Conservation (phyloP, 2,329 filamentous ascomycete genomes). For the Aspergillus aculeatinus region DNA sequence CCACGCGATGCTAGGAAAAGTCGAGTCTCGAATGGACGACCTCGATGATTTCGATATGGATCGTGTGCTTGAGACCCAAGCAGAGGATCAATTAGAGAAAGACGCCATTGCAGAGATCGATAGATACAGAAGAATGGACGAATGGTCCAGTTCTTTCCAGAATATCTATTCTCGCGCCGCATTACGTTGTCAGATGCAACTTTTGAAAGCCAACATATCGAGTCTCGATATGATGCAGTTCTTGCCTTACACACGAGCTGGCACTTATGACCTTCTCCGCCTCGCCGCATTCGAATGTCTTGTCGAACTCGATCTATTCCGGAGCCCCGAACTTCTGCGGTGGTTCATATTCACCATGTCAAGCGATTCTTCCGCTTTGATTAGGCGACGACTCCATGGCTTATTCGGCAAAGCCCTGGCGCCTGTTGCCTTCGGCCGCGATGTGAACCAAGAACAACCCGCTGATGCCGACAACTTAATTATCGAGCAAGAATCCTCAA, state of each 20-base stretch:
- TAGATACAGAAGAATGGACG: slow-evolving; percentile 63
- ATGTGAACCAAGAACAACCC: slow-evolving; percentile 32
- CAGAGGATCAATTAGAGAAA: slow-evolving; percentile 56
- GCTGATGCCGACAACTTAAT: slow-evolving; percentile 49
- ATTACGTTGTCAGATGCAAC: slow-evolving; percentile 57
- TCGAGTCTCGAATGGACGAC: slow-evolving; percentile 41
- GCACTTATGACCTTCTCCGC: slow-evolving; percentile 61
- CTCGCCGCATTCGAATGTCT: slow-evolving; percentile 60
- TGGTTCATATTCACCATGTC: slow-evolving; percentile 59
- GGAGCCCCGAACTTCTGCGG: slow-evolving; percentile 51
- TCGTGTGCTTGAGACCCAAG: slow-evolving; percentile 49
- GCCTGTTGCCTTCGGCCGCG: slow-evolving; percentile 58
- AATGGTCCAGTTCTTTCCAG: slow-evolving; percentile 66
- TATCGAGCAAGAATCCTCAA: slow-evolving; percentile 56
- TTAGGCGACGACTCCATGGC: slow-evolving; percentile 54
- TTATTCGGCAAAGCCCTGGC: slow-evolving; percentile 58
- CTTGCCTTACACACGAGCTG: slow-evolving; percentile 59
- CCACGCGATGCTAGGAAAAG: slow-evolving; percentile 51
- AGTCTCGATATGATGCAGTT: slow-evolving; percentile 57
- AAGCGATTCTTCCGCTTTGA: slow-evolving; percentile 58
- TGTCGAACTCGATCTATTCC: slow-evolving; percentile 55
- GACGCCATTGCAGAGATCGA: slow-evolving; percentile 62
- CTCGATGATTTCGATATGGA: slow-evolving; percentile 48
- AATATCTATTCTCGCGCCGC: slow-evolving; percentile 64
- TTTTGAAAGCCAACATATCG: slow-evolving; percentile 55